These are phyloP conservation scores for Jatropha curcas DNA, from an alignment of 345 rosid genomes.

Conservation along the genomic window DNA sequence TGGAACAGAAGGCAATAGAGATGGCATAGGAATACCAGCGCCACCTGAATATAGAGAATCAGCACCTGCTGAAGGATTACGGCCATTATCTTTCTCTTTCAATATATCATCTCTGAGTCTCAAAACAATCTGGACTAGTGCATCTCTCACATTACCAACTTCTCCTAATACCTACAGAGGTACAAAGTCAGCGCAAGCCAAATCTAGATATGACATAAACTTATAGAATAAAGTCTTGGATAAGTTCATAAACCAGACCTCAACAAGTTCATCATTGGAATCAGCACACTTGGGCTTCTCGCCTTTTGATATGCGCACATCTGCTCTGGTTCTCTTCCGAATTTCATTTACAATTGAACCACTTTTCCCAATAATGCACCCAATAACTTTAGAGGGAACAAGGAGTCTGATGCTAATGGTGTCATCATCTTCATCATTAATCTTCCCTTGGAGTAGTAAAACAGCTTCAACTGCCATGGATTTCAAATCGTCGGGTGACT, in stretches of 20 bases:
- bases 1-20: conserved; percentile 69
- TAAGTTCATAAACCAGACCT: conserved; percentile 48
- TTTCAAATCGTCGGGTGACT: conserved; percentile 88
- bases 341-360: conserved; percentile 93
- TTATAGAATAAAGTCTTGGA: background rate
- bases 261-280: conserved; percentile 73
- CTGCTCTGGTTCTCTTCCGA: conserved; percentile 79
- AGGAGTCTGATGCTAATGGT: conserved; percentile 65
- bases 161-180: conserved; percentile 67
- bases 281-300: conserved; percentile 70
- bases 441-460: conserved; percentile 81
- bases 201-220: conserved; percentile 17
- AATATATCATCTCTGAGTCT: conserved; percentile 90
- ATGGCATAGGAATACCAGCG: conserved; percentile 50
- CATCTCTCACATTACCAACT: conserved; percentile 75
- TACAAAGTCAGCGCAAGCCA: conserved; percentile 17
- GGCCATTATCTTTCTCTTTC: conserved; percentile 60
- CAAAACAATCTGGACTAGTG: conserved; percentile 79
- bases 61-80: conserved; percentile 49
- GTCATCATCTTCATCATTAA: conserved; percentile 74
- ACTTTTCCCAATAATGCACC: conserved; percentile 89
- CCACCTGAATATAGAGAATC: conserved; percentile 63
- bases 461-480: conserved; percentile 96
- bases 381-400: conserved; percentile 85
- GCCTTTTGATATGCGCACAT: conserved; percentile 78